phyloP scores from a whole-genome alignment of 139 green algal genomes.

The Micractinium conductrix region DNA sequence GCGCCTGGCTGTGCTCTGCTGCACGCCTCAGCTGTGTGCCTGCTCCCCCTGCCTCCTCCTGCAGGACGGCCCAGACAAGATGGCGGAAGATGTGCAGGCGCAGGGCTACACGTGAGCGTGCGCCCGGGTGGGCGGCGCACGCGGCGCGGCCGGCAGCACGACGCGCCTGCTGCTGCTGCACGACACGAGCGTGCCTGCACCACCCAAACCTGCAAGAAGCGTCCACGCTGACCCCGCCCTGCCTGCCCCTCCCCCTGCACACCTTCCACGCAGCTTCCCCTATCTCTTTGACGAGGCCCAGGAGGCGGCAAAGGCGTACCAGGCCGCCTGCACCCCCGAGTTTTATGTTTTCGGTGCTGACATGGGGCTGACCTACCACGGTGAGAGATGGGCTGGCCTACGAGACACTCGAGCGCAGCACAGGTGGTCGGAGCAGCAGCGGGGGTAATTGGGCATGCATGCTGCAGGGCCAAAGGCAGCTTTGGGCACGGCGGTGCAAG shows the following conservation, averaged over 20 bases:
- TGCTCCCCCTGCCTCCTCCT: not conserved
- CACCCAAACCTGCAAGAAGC: too few species aligned
- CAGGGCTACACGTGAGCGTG: constrained; percentile 42
- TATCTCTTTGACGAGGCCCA: constrained; percentile 81
- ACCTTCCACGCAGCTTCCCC: constrained; percentile 51
- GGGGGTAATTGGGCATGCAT: too few species aligned
- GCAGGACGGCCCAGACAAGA: constrained; percentile 74
- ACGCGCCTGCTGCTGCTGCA: too few species aligned
- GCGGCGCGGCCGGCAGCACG: too few species aligned
- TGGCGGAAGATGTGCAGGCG: constrained; percentile 64
- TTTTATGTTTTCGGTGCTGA: constrained; percentile 76
- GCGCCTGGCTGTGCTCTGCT: too few species aligned
- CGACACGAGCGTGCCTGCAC: too few species aligned
- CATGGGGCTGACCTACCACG: constrained; percentile 76
- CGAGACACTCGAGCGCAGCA: too few species aligned
- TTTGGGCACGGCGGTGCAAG: too few species aligned
- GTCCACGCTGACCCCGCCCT: too few species aligned
- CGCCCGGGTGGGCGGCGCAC: not conserved
- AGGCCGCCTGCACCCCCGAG: constrained; percentile 82
- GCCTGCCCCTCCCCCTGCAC: not conserved
- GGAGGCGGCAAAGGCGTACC: constrained; percentile 85
- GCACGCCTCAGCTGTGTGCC: not conserved
- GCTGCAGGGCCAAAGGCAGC: too few species aligned
- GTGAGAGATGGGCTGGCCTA: too few species aligned
- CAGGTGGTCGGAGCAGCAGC: too few species aligned